Base-by-base conservation (phyloP, 345 rosid genomes). In the Pistacia vera region DNA sequence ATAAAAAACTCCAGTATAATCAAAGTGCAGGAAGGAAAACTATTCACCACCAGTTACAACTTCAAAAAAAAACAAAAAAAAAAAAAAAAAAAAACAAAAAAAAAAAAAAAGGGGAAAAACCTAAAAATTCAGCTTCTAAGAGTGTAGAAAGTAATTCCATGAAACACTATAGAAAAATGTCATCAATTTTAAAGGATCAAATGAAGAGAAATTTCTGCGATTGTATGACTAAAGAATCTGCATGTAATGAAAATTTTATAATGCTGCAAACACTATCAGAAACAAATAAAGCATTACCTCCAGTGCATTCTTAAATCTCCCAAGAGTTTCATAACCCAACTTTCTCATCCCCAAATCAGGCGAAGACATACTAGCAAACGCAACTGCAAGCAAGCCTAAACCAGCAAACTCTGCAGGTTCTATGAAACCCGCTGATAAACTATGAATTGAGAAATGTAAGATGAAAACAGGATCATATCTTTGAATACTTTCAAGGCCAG, bases 361-460 rank as follows among this genome's bases (percentile, higher is more conserved):
- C 66, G 99, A 93, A 85, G 99, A 88, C 81, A 87, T 83, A 90
- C 97, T 86, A 74, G 77, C 81, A 85, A 96, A 90, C 28, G 97
- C 93, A 79, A 96, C 77, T 41, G 97, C 95, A 81, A 96, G 95
- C 91, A 96, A 83, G 78, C 99, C 97, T 82, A 91, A 80, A 82
- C 92, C 85, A 78, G 95, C 86, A 81, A 93, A 92, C 78, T 96
- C 97, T 61, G 84, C 75, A 38, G 97, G 93, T 80, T 96, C 98
- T 81, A 95, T 74, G 73, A 88, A 88, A 78, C 91, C 87, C 73
- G 49, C 61, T 20, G 91, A 84, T 80, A 95, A 81, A 59, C 85
- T 73, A 76, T 91, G 91, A 76, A 86, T 72, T 66, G 97, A 86
- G 83, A 95, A 90, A 63, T 77, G 88, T 82, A 93, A 73, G 82